These are phyloP conservation scores for Penicillium soppii DNA, from an alignment of 495 filamentous ascomycete species.

Conservation along the genomic window DNA sequence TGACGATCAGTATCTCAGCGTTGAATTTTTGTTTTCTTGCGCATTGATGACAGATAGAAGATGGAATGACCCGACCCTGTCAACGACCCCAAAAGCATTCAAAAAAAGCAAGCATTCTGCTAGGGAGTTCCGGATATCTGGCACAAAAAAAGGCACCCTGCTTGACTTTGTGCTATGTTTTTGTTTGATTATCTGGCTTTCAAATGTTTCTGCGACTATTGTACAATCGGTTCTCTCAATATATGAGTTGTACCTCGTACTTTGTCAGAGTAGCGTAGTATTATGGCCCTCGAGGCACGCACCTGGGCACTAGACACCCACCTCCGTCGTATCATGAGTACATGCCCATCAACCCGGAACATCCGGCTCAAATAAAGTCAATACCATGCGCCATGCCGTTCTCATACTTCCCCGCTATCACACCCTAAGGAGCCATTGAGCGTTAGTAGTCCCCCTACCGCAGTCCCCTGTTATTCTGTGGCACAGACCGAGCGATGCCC, in stretches of 20 bases:
- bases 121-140: slow-evolving; percentile 87
- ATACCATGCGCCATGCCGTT: too few species aligned
- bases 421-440: too few species aligned
- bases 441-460: too few species aligned
- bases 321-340: too few species aligned
- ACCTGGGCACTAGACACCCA: too few species aligned
- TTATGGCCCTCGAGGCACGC: too few species aligned
- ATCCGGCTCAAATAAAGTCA: too few species aligned
- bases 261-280: too few species aligned
- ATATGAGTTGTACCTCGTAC: slow-evolving; percentile 17
- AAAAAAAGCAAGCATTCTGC: slow-evolving; percentile 24
- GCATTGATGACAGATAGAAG: slow-evolving; percentile 32
- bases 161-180: slow-evolving; percentile 41
- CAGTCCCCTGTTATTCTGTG: too few species aligned
- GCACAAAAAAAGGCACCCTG: slow-evolving; percentile 53
- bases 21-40: slow-evolving; percentile 11
- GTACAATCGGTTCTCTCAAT: slow-evolving; percentile 26
- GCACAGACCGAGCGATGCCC: not conserved
- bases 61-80: slow-evolving; percentile 28
- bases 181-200: slow-evolving; percentile 20
- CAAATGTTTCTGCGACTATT: slow-evolving; percentile 18
- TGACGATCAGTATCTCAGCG: slow-evolving; percentile 16
- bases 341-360: too few species aligned
- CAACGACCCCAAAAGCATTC: slow-evolving; percentile 22
- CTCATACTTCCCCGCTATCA: too few species aligned